phyloP scores from a whole-genome alignment of 192 early-diverging fungal genomes.

The Polychytrium aggregatum region DNA sequence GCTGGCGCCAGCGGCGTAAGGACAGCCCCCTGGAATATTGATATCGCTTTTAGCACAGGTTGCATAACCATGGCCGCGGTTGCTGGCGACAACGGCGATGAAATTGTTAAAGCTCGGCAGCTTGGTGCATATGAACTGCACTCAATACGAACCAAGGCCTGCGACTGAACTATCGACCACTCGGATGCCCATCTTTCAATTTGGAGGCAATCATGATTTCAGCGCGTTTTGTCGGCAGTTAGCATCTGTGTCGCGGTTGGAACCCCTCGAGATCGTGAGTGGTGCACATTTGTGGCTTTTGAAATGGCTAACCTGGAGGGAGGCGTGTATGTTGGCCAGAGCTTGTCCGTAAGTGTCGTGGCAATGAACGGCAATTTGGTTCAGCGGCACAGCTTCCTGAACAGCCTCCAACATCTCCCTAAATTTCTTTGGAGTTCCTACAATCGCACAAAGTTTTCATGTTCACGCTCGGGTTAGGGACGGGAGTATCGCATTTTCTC shows the following conservation, averaged over 20 bases:
- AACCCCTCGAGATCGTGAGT: too few relatives aligned
- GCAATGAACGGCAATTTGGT: conserved; percentile 80
- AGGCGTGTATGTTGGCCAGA: conserved; percentile 77
- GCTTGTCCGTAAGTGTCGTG: conserved; percentile 98
- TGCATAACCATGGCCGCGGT: background rate
- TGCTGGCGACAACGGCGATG: background rate
- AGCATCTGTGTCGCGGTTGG: too few relatives aligned
- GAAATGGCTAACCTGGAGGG: conserved; percentile 53
- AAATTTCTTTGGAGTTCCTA: conserved; percentile 40
- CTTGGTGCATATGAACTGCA: background rate
- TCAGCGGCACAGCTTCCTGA: conserved; percentile 53
- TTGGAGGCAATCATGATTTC: background rate
- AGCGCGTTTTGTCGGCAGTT: too few relatives aligned
- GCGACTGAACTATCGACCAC: conserved; percentile 88
- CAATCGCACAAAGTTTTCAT: background rate
- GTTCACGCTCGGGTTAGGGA: too few relatives aligned
- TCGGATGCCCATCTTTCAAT: conserved; percentile 62
- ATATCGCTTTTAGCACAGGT: too few relatives aligned
- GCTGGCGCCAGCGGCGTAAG: conserved; percentile 89
- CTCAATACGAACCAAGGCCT: conserved; percentile 64
- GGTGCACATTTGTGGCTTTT: too few relatives aligned
- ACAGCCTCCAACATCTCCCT: conserved; percentile 59
- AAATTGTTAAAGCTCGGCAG: background rate
- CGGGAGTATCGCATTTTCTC: too few relatives aligned
- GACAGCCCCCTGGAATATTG: conserved; percentile 83